These are phyloP conservation scores for Geotrichum siamense DNA, from an alignment of 1,139 yeast species.

Conservation along the genomic window DNA sequence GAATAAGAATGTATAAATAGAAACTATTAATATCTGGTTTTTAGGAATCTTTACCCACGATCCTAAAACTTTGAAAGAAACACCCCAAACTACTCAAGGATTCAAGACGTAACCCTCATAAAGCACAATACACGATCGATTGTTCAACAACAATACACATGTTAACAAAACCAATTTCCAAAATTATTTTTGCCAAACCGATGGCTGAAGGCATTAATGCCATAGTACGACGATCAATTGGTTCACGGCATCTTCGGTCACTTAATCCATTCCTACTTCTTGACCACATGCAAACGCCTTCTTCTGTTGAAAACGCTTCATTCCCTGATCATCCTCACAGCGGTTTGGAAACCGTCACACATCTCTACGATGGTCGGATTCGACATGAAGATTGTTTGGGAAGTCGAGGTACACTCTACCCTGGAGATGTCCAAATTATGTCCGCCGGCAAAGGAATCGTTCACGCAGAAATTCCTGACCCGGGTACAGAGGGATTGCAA, in stretches of 20 bases:
- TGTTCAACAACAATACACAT: no score
- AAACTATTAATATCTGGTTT: no score
- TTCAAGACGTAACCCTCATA: no score
- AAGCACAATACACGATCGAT: no score
- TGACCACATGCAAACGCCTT: conserved; percentile 55
- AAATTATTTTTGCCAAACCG: conserved; percentile 54
- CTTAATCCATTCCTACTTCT: conserved; percentile 73
- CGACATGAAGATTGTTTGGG: conserved; percentile 91
- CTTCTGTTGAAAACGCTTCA: conserved; percentile 46
- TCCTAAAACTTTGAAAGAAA: no score
- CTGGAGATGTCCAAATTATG: conserved; percentile 84
- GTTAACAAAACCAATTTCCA: conserved; percentile 55
- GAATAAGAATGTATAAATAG: no score
- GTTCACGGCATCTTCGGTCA: conserved; percentile 54
- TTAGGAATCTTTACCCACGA: no score
- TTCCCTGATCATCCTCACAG: conserved; percentile 86
- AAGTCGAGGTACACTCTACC: conserved; percentile 56
- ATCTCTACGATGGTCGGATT: conserved; percentile 58
- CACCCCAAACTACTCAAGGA: no score
- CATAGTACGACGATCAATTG: conserved; percentile 67
- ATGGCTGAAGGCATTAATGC: conserved; percentile 90
- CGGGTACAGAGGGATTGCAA: conserved; percentile 52
- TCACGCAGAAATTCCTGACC: conserved; percentile 65
- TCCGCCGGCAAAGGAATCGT: conserved; percentile 81
- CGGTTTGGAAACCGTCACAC: conserved; percentile 76